A percentile compares a stretch with the other conserved stretches of the same genome.
These are phyloP conservation scores for Ilex asprella DNA, from an alignment of 257 asterid species.

Conservation along the genomic window DNA sequence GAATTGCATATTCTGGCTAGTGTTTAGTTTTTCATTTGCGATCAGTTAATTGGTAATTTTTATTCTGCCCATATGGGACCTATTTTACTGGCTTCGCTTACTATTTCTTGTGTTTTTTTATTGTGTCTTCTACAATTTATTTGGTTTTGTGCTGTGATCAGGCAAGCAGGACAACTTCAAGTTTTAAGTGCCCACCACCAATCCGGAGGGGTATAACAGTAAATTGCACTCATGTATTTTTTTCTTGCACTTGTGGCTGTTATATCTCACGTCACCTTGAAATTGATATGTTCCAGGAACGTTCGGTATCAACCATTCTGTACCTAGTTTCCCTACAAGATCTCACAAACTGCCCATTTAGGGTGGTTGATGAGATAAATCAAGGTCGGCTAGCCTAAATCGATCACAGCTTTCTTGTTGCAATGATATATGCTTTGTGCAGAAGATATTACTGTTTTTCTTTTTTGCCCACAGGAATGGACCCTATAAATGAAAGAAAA, in stretches of 20 bases:
- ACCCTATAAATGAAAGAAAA: conserved; percentile 93
- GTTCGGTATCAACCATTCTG: conserved; percentile 95
- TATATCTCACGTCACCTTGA: conserved; percentile 14
- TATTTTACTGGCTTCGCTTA: not conserved
- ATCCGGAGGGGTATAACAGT: conserved; percentile 87
- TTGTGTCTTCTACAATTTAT: conserved; percentile 2
- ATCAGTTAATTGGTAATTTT: too few species aligned
- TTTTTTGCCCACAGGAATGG: conserved; percentile 63
- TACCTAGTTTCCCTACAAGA: conserved; percentile 96
- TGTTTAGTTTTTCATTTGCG: too few species aligned
- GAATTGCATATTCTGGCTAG: too few species aligned
- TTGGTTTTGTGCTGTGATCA: conserved; percentile 20
- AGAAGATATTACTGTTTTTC: conserved; percentile 7
- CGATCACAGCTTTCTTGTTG: conserved; percentile 8
- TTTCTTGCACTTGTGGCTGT: conserved; percentile 15
- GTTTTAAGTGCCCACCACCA: conserved; percentile 93
- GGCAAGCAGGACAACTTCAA: conserved; percentile 88
- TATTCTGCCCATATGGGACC: not conserved
- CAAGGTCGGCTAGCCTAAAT: conserved; percentile 56
- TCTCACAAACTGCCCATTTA: conserved; percentile 89
- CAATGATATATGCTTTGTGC: conserved; percentile 7
- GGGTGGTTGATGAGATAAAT: conserved; percentile 98
- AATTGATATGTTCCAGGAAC: conserved; percentile 47
- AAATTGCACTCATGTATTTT: conserved; percentile 12
- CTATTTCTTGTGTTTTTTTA: not conserved